Conservation (phyloP, 1,284 basidiomycete genomes). For the Cystobasidium sp. region DNA sequence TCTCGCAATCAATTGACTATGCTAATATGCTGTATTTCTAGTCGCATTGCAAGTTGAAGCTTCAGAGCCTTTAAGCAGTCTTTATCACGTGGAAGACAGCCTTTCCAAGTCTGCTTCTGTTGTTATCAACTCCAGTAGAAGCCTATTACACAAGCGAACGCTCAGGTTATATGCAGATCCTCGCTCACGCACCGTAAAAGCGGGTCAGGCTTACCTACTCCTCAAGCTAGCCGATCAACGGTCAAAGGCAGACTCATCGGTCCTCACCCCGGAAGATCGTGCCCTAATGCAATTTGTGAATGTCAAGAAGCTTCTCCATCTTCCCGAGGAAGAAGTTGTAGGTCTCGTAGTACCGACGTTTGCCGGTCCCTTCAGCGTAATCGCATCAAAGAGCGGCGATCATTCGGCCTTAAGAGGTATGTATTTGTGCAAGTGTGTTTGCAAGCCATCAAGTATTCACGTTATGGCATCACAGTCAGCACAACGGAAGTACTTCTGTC, state of each 20-base stretch:
- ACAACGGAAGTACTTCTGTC: conserved; percentile 17
- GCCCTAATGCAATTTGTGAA: conserved; percentile 5
- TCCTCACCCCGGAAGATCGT: background rate
- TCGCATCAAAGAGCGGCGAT: background rate
- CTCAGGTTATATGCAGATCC: background rate
- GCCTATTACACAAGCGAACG: background rate
- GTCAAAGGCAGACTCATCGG: background rate
- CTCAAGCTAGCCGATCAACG: background rate
- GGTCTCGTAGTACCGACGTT: conserved; percentile 6
- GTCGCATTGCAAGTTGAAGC: background rate
- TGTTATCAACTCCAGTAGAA: conserved; percentile 7
- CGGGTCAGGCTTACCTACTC: background rate
- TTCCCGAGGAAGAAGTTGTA: conserved; percentile 1
- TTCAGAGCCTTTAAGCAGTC: background rate
- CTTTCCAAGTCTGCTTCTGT: background rate
- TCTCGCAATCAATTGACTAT: background rate
- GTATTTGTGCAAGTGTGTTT: background rate
- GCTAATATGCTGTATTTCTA: background rate
- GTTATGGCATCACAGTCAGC: conserved; percentile 7
- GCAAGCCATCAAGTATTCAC: background rate
- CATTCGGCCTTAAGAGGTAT: conserved; percentile 12
- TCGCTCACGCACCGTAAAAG: background rate
- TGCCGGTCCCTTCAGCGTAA: conserved; percentile 7
- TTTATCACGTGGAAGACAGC: background rate
- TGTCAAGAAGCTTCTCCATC: background rate